Conservation (phyloP, 345 rosid species). For the Boechera divaricarpa region DNA sequence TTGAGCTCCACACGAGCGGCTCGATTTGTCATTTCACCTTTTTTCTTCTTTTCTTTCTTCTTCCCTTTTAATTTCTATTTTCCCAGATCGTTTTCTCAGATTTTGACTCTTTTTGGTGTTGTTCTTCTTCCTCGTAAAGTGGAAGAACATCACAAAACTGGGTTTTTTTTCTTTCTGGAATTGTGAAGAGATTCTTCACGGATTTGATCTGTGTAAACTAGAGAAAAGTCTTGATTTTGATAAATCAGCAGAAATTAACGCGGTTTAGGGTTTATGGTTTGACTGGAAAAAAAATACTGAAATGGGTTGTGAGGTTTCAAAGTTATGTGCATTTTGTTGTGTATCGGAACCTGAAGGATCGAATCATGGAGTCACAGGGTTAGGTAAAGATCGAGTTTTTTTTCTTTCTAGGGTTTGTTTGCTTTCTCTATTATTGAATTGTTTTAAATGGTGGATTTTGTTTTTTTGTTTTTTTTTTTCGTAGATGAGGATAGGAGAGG, state of each 20-base stretch:
- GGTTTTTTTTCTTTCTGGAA: neutral
- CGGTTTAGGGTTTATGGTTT: constrained; percentile 45
- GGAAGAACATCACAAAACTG: constrained; percentile 24
- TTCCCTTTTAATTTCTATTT: neutral
- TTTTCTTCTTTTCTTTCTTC: neutral
- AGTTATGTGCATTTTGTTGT: constrained; percentile 65
- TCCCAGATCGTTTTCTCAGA: constrained; percentile 23
- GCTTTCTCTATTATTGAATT: neutral
- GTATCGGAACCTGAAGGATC: constrained; percentile 65
- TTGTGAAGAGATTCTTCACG: neutral
- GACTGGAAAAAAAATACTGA: constrained; percentile 17
- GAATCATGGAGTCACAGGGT: constrained; percentile 60
- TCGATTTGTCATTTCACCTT: constrained; percentile 30
- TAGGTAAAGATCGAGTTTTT: constrained; percentile 50
- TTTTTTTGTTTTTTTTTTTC: neutral
- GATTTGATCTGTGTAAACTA: constrained; percentile 33
- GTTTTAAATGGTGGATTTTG: constrained; percentile 1
- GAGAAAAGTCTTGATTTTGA: constrained; percentile 19
- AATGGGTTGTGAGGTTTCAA: constrained; percentile 68
- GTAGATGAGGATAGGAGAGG: constrained; percentile 61
- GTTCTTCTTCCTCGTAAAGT: constrained; percentile 8
- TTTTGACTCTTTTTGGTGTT: constrained; percentile 21
- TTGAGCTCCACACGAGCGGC: constrained; percentile 43
- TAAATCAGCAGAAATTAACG: constrained; percentile 7
- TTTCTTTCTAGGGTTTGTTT: neutral